These are phyloP conservation scores for Narthecium ossifragum DNA, from an alignment of 106 monocot species.

Conservation along the genomic window DNA sequence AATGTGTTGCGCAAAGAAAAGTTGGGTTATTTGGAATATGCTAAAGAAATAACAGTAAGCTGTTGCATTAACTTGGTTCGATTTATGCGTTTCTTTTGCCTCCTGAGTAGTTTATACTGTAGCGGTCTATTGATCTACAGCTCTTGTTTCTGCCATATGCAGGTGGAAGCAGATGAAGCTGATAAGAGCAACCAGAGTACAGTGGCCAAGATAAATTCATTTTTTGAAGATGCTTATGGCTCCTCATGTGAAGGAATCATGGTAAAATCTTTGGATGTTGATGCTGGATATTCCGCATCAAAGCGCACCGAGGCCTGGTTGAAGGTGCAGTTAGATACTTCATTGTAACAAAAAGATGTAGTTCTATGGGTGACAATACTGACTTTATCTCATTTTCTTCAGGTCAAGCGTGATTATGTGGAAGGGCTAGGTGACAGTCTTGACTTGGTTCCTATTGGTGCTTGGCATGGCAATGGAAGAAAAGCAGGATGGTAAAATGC, in stretches of 20 bases:
- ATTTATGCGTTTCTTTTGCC: neutral
- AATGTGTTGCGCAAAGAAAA: constrained; percentile 54
- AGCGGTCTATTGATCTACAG: neutral
- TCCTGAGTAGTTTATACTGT: neutral
- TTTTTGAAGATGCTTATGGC: constrained; percentile 71
- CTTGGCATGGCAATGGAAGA: constrained; percentile 95
- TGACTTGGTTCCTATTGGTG: constrained; percentile 97
- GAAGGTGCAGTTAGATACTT: constrained; percentile 42
- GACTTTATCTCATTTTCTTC: neutral
- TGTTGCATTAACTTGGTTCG: neutral
- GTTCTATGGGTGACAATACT: neutral
- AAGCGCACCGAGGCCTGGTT: constrained; percentile 86
- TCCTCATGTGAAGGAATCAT: constrained; percentile 98
- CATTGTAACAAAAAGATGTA: neutral
- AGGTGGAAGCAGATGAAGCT: constrained; percentile 90
- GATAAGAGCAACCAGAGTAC: constrained; percentile 36
- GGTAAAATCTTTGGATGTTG: constrained; percentile 70
- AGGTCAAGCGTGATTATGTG: constrained; percentile 97
- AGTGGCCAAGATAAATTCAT: constrained; percentile 52
- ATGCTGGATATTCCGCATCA: constrained; percentile 91
- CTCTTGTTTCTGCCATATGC: constrained; percentile 1
- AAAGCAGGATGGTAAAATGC: constrained; percentile 83
- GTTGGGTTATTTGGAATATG: constrained; percentile 64
- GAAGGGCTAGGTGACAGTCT: constrained; percentile 82
- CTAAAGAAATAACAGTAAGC: constrained; percentile 69